phyloP scores from a whole-genome alignment of 106 monocot species.

The Phalaenopsis equestris region DNA sequence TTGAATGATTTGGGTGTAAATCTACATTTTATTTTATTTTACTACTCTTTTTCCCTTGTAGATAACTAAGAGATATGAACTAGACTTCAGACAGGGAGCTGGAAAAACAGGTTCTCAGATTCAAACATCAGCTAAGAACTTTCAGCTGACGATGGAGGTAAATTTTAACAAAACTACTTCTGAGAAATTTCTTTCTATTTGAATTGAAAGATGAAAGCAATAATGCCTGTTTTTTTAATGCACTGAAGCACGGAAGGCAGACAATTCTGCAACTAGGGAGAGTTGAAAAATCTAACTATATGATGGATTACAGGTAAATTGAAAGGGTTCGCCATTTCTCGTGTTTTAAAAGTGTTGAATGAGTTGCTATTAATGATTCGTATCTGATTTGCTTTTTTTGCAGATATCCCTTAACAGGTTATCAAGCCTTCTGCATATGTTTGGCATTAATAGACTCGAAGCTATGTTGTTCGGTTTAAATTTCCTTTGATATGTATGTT shows the following conservation, averaged over 20 bases:
- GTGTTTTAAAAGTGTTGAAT: not conserved
- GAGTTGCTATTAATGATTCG: no score
- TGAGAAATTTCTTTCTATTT: no score
- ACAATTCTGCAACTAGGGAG: slow-evolving; percentile 32
- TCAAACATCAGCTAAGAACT: slow-evolving; percentile 80
- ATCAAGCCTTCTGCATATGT: slow-evolving; percentile 97
- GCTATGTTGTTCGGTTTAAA: slow-evolving; percentile 72
- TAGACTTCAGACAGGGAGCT: slow-evolving; percentile 79
- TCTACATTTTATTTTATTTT: not conserved
- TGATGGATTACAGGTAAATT: slow-evolving; percentile 57
- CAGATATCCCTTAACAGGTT: slow-evolving; percentile 86
- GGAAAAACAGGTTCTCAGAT: slow-evolving; percentile 50
- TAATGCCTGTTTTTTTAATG: not conserved
- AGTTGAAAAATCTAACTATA: not conserved
- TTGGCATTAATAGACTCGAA: slow-evolving; percentile 87
- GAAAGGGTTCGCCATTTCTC: not conserved
- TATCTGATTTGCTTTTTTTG: slow-evolving; percentile 5
- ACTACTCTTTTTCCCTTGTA: slow-evolving; percentile 6
- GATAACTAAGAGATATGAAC: slow-evolving; percentile 65
- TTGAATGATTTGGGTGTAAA: no score
- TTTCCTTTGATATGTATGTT: not conserved
- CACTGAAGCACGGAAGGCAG: slow-evolving; percentile 69
- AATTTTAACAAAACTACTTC: not conserved
- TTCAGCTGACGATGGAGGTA: slow-evolving; percentile 90
- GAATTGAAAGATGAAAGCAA: no score